phyloP scores from a whole-genome alignment of 2,329 filamentous ascomycete genomes.

The Paecilomyces dactylethromorphus region DNA sequence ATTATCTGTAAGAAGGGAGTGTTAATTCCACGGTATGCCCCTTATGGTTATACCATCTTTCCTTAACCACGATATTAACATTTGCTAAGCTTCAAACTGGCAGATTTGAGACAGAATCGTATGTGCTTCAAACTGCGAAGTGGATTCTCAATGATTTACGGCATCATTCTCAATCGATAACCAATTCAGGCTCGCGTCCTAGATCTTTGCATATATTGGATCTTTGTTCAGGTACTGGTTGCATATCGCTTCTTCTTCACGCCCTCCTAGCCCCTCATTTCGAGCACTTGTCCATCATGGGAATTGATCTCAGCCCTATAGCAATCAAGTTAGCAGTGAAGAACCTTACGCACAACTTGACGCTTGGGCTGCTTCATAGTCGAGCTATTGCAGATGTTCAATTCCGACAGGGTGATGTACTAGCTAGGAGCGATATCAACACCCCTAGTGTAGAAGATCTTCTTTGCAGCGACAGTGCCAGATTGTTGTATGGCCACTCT shows the following conservation, averaged over 20 bases:
- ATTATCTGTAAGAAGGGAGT: conserved; percentile 71
- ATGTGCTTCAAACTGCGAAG: conserved; percentile 51
- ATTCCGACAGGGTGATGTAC: conserved; percentile 44
- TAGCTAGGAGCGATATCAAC: conserved; percentile 9
- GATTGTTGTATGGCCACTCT: not conserved
- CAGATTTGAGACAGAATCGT: conserved; percentile 64
- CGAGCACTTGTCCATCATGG: conserved; percentile 48
- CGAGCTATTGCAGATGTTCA: conserved; percentile 27
- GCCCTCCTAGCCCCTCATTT: conserved; percentile 47
- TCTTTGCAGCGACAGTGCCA: not conserved
- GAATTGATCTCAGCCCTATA: conserved; percentile 63
- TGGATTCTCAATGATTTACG: conserved; percentile 27
- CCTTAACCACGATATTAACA: not conserved
- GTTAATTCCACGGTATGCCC: conserved; percentile 64
- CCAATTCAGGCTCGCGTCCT: not conserved
- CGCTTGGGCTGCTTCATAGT: conserved; percentile 15
- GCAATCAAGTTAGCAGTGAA: conserved; percentile 60
- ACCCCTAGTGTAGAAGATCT: conserved; percentile 10
- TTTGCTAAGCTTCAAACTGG: not conserved
- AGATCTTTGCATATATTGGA: conserved; percentile 62
- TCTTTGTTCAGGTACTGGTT: conserved; percentile 85
- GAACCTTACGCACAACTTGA: conserved; percentile 55
- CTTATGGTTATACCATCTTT: not conserved
- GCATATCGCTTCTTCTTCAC: conserved; percentile 73
- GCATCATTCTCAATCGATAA: not conserved